phyloP scores from a whole-genome alignment of 306 rosid species.

The Ziziphus jujuba region DNA sequence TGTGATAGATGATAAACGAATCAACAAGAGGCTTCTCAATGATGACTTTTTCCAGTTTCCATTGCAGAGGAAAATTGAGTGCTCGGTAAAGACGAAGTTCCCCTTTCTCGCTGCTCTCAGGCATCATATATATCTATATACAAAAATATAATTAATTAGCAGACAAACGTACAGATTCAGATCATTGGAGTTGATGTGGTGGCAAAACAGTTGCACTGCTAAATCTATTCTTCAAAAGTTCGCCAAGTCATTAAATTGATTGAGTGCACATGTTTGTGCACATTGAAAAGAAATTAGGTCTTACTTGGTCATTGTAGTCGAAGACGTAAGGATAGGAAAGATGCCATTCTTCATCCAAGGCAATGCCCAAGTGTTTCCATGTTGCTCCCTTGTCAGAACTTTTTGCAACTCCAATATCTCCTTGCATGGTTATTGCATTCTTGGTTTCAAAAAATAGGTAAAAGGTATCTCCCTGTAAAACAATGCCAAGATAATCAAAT shows the following conservation, averaged over 20 bases:
- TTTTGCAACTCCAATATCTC: conserved; percentile 94
- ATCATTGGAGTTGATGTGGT: conserved; percentile 6
- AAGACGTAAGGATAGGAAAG: conserved; percentile 92
- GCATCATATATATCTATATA: conserved; percentile 89
- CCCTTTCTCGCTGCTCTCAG: conserved; percentile 81
- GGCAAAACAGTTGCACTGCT: not conserved
- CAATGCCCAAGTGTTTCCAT: conserved; percentile 89
- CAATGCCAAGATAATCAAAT: conserved; percentile 23
- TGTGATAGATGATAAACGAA: conserved; percentile 55
- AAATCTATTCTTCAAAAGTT: not conserved
- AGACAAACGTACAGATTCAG: not conserved
- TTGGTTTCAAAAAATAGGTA: conserved; percentile 92
- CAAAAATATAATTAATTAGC: conserved; percentile 3
- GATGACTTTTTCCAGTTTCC: conserved; percentile 76
- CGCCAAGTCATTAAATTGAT: not conserved
- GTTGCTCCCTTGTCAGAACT: conserved; percentile 92
- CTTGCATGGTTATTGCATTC: conserved; percentile 79
- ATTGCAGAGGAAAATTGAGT: conserved; percentile 71
- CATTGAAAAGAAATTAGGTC: conserved; percentile 8
- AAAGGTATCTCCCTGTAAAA: conserved; percentile 62
- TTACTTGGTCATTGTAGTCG: conserved; percentile 70
- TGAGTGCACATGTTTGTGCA: not conserved
- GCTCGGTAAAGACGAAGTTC: conserved; percentile 91
- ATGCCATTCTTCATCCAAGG: conserved; percentile 95
- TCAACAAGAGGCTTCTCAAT: conserved; percentile 85